Percentiles rank a stretch among this genome's conserved stretches.
phyloP scores from a whole-genome alignment of 148 eudicot species.

The Salicornia ramosissima region DNA sequence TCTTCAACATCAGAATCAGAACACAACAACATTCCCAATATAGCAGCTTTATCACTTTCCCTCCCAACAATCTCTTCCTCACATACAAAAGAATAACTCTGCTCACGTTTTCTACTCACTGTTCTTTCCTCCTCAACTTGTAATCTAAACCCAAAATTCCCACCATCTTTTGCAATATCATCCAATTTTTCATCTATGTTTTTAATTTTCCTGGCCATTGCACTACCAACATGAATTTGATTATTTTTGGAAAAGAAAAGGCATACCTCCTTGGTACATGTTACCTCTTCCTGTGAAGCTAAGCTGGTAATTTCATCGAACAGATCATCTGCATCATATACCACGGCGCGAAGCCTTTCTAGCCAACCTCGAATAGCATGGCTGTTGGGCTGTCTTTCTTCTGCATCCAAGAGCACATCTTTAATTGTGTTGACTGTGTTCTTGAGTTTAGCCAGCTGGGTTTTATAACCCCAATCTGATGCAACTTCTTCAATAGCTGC shows the following conservation, averaged over 20 bases:
- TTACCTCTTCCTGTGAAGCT: not conserved
- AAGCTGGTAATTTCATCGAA: conserved; percentile 18
- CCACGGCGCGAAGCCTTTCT: conserved; percentile 11
- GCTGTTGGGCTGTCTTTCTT: conserved; percentile 15
- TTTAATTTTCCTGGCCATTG: not conserved
- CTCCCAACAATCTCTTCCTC: not conserved
- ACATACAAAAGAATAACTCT: not conserved
- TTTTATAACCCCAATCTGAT: conserved; percentile 13
- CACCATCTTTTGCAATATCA: conserved; percentile 9
- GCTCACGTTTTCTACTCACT: not conserved
- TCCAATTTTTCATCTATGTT: not conserved
- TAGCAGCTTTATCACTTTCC: conserved; percentile 12
- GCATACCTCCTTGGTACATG: not conserved
- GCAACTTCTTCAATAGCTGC: conserved; percentile 14
- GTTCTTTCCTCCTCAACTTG: not conserved
- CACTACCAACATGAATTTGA: not conserved
- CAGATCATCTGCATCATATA: conserved; percentile 23
- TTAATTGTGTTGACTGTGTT: not conserved
- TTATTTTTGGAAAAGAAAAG: conserved; percentile 3
- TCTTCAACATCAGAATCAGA: not conserved
- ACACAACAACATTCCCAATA: conserved; percentile 4
- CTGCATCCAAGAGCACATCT: conserved; percentile 16
- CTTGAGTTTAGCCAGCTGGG: conserved; percentile 9
- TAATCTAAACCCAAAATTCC: not conserved
- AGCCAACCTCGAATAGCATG: conserved; percentile 17